Conservation (phyloP, 495 filamentous ascomycete species). For the Polyplosphaeria fusca region DNA sequence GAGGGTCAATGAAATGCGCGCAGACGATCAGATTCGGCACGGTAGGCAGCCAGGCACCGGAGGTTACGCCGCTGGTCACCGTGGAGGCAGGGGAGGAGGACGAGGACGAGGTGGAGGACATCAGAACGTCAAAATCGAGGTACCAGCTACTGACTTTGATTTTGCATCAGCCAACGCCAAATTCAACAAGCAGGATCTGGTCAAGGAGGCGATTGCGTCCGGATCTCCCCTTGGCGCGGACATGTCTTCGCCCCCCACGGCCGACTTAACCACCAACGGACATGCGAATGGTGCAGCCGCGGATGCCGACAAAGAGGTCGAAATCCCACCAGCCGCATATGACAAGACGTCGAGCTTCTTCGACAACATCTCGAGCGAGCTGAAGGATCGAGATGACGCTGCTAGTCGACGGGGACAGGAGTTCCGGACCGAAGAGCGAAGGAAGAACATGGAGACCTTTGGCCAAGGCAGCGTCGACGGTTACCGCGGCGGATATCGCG, state of each 20-base stretch:
- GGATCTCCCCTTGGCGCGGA: slow-evolving; percentile 61
- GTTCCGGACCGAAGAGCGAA: slow-evolving; percentile 88
- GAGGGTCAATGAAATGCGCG: slow-evolving; percentile 83
- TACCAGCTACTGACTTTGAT: slow-evolving; percentile 87
- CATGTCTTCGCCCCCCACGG: slow-evolving; percentile 24
- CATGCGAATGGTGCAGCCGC: slow-evolving; percentile 28
- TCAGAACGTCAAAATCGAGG: slow-evolving; percentile 68
- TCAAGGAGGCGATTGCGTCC: slow-evolving; percentile 82
- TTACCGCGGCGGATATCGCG: slow-evolving; percentile 66
- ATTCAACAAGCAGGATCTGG: slow-evolving; percentile 95
- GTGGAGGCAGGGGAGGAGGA: slow-evolving; percentile 55
- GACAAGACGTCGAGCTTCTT: slow-evolving; percentile 88
- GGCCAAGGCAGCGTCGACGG: slow-evolving; percentile 96
- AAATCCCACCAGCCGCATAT: slow-evolving; percentile 58
- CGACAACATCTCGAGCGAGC: slow-evolving; percentile 93
- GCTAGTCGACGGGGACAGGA: slow-evolving; percentile 66
- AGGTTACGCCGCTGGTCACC: slow-evolving; percentile 40
- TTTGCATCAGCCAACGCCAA: slow-evolving; percentile 91
- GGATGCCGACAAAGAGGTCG: slow-evolving; percentile 41
- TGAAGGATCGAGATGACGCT: slow-evolving; percentile 80
- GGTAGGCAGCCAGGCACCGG: slow-evolving; percentile 33
- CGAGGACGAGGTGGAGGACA: slow-evolving; percentile 44
- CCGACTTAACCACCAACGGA: slow-evolving; percentile 21
- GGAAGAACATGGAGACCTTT: slow-evolving; percentile 96
- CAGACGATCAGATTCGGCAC: slow-evolving; percentile 50